Conservation (phyloP, 2,329 filamentous ascomycete genomes). For the Capronia americana region DNA sequence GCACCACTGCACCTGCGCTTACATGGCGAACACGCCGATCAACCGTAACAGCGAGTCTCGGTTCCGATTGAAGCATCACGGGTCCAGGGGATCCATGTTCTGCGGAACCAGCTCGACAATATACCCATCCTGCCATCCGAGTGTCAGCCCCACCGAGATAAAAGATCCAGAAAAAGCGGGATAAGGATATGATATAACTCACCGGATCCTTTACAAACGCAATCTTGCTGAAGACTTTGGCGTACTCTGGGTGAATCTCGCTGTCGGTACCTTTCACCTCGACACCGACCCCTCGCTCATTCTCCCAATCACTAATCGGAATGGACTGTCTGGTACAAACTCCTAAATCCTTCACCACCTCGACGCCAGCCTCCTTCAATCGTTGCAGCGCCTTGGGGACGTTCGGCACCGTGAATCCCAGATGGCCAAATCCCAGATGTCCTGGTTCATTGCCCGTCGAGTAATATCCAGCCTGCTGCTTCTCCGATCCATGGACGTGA, state of each 20-base stretch:
- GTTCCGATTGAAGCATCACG: background rate
- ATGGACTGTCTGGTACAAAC: constrained; percentile 42
- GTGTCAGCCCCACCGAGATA: constrained; percentile 6
- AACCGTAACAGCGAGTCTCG: background rate
- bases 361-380: constrained; percentile 43
- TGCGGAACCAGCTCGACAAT: constrained; percentile 46
- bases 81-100: constrained; percentile 22
- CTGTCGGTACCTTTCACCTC: constrained; percentile 38
- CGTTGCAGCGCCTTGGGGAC: constrained; percentile 43
- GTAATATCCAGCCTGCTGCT: constrained; percentile 32
- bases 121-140: constrained; percentile 44
- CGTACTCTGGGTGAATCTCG: constrained; percentile 47
- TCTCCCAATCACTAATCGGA: constrained; percentile 47
- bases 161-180: background rate
- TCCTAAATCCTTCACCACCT: constrained; percentile 45
- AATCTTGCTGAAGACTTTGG: constrained; percentile 46
- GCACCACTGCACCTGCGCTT: background rate
- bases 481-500: constrained; percentile 48
- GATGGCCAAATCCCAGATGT: constrained; percentile 47
- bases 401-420: constrained; percentile 50
- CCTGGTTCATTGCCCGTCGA: constrained; percentile 46
- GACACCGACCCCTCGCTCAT: constrained; percentile 42
- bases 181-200: constrained; percentile 32
- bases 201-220: constrained; percentile 50
- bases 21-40: background rate